Percentiles rank a stretch among this genome's conserved stretches.
Conservation (phyloP, 2,329 filamentous ascomycete species). For the Pseudogymnoascus sp. region DNA sequence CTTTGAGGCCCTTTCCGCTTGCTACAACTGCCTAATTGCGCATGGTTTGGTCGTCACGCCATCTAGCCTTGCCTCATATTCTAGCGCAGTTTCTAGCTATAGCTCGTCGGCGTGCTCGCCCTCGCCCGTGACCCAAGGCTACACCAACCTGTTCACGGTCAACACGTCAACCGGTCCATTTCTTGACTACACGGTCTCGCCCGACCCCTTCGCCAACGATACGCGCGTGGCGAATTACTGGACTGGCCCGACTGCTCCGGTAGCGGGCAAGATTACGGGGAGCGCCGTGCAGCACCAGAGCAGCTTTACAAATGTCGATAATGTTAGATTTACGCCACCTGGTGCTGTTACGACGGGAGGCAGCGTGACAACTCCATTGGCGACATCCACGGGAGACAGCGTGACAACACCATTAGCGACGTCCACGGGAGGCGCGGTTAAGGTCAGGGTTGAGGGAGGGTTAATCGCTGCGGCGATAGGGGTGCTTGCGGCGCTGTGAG, state of each 20-base stretch:
- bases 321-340: not conserved
- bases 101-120: not conserved
- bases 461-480: not conserved
- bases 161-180: not conserved
- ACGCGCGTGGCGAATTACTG: constrained; percentile 7
- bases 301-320: not conserved
- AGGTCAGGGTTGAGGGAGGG: not conserved
- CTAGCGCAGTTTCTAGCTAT: not conserved
- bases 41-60: not conserved
- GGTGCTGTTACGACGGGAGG: not conserved
- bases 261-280: constrained; percentile 10
- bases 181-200: not conserved
- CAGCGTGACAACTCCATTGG: not conserved
- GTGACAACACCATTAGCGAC: not conserved
- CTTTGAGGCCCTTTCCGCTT: constrained; percentile 1
- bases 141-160: not conserved
- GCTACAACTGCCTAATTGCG: not conserved
- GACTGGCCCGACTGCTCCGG: not conserved
- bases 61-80: not conserved
- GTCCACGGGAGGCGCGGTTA: not conserved
- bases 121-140: not conserved
- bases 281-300: not conserved
- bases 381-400: not conserved
- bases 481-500: not conserved
- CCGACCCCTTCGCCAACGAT: constrained; percentile 8